Conservation (phyloP, 192 early-diverging fungal genomes). For the Backusella tarrabulga region DNA sequence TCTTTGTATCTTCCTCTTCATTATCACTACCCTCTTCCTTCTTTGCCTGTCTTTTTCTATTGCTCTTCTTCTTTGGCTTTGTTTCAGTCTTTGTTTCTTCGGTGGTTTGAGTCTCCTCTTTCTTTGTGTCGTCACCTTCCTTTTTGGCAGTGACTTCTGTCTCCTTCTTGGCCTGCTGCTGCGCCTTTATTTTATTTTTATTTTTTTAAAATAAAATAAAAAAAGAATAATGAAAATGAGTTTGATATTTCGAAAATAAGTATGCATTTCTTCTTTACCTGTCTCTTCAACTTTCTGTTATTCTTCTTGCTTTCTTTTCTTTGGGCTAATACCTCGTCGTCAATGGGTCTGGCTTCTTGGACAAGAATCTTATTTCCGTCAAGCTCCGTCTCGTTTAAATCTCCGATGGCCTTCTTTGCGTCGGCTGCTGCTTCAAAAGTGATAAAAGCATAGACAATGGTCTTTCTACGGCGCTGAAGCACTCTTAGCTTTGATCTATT, state of each 20-base stretch:
- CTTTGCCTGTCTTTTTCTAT: slow-evolving; percentile 4
- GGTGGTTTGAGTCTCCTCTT: not conserved
- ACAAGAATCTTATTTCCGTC: slow-evolving; percentile 88
- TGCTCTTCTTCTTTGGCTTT: slow-evolving; percentile 4
- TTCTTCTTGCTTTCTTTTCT: not conserved
- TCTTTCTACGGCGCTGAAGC: not conserved
- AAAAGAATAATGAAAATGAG: not conserved
- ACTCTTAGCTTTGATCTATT: not conserved
- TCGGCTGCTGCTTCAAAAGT: slow-evolving; percentile 72
- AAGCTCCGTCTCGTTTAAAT: slow-evolving; percentile 80
- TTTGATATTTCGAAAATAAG: not conserved
- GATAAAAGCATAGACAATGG: slow-evolving; percentile 94
- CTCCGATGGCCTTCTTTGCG: slow-evolving; percentile 68
- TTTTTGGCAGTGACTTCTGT: not conserved
- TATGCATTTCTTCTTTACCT: not conserved
- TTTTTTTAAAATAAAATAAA: too few relatives aligned
- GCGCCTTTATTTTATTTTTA: not conserved
- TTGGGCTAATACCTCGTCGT: not conserved
- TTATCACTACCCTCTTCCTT: not conserved
- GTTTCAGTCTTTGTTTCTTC: not conserved
- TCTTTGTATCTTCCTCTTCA: not conserved
- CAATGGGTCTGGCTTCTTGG: slow-evolving; percentile 72
- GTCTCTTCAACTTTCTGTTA: not conserved
- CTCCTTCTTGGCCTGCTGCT: not conserved
- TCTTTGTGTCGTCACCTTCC: not conserved